Evolutionary conservation across 1,284 basidiomycete genomes (phyloP).

Genomic region (Neolentinus lepideus): DNA sequence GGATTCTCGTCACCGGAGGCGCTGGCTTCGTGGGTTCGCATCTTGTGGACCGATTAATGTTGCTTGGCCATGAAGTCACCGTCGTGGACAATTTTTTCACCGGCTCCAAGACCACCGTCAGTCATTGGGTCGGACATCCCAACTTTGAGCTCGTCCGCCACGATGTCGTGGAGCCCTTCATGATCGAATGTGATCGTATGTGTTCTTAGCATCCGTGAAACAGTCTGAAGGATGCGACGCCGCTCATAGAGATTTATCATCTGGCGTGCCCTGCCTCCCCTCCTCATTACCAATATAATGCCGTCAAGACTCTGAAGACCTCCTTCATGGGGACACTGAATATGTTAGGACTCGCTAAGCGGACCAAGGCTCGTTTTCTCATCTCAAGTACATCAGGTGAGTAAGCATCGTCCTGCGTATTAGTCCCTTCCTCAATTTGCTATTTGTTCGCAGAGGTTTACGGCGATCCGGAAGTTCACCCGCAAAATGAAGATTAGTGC

Average conservation of each 20-base stretch:
- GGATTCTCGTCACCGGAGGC: slow-evolving; percentile 91
- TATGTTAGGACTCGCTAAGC: slow-evolving; percentile 98
- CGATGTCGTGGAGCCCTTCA: slow-evolving; percentile 93
- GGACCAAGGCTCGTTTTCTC: slow-evolving; percentile 94
- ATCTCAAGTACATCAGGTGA: slow-evolving; percentile 88
- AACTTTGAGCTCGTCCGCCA: slow-evolving; percentile 98
- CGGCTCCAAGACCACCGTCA: slow-evolving; percentile 90
- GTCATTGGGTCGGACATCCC: slow-evolving; percentile 94
- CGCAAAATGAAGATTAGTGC: slow-evolving; percentile 91
- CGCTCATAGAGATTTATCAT: slow-evolving; percentile 82
- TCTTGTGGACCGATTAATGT: slow-evolving; percentile 94
- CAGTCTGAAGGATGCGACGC: neutral
- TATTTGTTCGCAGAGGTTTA: slow-evolving; percentile 70
- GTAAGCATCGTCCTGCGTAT: slow-evolving; percentile 13
- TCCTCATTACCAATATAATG: slow-evolving; percentile 92
- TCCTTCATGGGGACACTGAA: slow-evolving; percentile 97
- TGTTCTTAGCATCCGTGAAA: slow-evolving; percentile 9
- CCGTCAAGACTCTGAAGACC: slow-evolving; percentile 96
- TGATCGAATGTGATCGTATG: slow-evolving; percentile 95
- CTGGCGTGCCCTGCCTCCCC: slow-evolving; percentile 95
- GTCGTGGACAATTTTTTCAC: slow-evolving; percentile 99
- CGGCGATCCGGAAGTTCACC: slow-evolving; percentile 95
- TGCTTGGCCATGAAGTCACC: slow-evolving; percentile 95
- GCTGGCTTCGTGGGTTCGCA: slow-evolving; percentile 98
- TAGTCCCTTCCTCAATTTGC: slow-evolving; percentile 1